A percentile compares a stretch with the other conserved stretches of the same genome.
These are phyloP conservation scores for Fusarium pseudocircinatum DNA, from an alignment of 2,329 filamentous ascomycete genomes.

Conservation along the genomic window DNA sequence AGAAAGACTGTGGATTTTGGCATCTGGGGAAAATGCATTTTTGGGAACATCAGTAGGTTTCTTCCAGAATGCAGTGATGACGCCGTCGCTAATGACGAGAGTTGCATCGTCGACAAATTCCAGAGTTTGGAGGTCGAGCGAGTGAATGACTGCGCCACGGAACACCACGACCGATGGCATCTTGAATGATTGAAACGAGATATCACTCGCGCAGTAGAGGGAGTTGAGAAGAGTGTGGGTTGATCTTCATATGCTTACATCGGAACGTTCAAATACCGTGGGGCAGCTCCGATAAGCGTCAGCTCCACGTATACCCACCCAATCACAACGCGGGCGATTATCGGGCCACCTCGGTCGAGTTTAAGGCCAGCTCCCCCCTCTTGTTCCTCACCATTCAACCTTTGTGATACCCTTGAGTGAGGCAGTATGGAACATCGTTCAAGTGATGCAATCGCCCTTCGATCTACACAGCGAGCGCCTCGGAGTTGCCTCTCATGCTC, in stretches of 20 bases:
- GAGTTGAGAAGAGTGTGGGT: background rate
- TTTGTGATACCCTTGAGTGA: too few species aligned
- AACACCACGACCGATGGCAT: background rate
- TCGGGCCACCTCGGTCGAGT: background rate
- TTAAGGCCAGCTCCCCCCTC: background rate
- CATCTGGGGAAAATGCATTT: background rate
- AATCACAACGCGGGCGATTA: background rate
- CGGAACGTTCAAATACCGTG: background rate
- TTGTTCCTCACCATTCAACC: too few species aligned
- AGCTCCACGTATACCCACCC: background rate
- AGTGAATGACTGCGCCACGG: constrained; percentile 7
- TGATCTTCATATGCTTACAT: background rate
- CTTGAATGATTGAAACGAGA: rapidly evolving
- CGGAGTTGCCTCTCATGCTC: background rate
- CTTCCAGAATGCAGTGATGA: constrained; percentile 12
- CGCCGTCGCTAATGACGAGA: background rate
- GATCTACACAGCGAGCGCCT: background rate
- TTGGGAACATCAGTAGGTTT: background rate
- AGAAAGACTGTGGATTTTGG: background rate
- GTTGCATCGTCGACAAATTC: constrained; percentile 1
- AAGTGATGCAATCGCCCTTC: background rate
- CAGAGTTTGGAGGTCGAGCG: background rate
- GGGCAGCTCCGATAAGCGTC: background rate
- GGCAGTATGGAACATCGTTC: background rate
- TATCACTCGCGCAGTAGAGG: rapidly evolving